Conservation (phyloP, 371 early-diverging fungal genomes). For the Mortierella sp. region DNA sequence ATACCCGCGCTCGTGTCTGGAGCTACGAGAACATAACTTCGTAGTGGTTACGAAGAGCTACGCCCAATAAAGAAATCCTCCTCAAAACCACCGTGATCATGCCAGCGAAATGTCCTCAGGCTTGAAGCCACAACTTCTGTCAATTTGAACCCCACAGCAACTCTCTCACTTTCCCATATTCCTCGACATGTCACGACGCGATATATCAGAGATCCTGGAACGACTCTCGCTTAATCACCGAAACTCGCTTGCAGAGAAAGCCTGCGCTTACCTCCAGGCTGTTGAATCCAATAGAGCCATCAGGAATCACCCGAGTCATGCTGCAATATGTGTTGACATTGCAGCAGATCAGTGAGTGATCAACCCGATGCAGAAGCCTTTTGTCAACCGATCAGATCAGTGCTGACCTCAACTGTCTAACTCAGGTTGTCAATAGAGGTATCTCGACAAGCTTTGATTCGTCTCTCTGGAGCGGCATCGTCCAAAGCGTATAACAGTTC, state of each 20-base stretch:
- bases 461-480: slow-evolving; percentile 32
- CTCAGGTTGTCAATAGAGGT: slow-evolving; percentile 39
- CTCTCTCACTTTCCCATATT: background rate
- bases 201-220: slow-evolving; percentile 36
- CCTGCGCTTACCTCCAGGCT: slow-evolving; percentile 39
- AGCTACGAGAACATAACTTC: slow-evolving; percentile 66
- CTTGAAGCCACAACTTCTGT: too few relatives aligned
- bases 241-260: slow-evolving; percentile 46
- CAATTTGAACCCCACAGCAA: background rate
- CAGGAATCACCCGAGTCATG: slow-evolving; percentile 47
- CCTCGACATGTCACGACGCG: slow-evolving; percentile 46
- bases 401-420: background rate
- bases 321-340: slow-evolving; percentile 52
- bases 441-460: slow-evolving; percentile 34
- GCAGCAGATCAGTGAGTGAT: slow-evolving; percentile 38
- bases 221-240: slow-evolving; percentile 47
- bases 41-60: background rate
- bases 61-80: too few relatives aligned
- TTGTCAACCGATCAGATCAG: too few relatives aligned
- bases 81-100: too few relatives aligned
- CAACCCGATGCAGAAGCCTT: too few relatives aligned
- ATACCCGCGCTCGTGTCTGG: slow-evolving; percentile 94
- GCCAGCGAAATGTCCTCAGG: too few relatives aligned
- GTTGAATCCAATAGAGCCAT: slow-evolving; percentile 40
- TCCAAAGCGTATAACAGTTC: slow-evolving; percentile 22